Conservation (phyloP, 768 basidiomycete genomes). For the Xerocomellus intermedius region DNA sequence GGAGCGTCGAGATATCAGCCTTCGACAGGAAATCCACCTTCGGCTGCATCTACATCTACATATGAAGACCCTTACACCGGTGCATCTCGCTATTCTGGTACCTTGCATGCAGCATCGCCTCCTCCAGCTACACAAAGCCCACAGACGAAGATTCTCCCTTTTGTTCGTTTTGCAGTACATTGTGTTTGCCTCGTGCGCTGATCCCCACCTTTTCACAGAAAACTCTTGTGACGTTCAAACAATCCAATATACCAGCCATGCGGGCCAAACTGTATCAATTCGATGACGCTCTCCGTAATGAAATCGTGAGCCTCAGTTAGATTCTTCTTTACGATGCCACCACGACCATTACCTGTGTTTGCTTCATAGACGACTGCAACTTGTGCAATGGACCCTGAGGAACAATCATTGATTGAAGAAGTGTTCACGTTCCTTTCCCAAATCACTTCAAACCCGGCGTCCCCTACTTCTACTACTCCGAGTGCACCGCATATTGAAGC, state of each 20-base stretch:
- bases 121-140: constrained; percentile 30
- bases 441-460: constrained; percentile 39
- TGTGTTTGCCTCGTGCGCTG: background rate
- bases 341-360: background rate
- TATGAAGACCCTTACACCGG: constrained; percentile 74
- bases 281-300: constrained; percentile 61
- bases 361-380: constrained; percentile 58
- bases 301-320: constrained; percentile 52
- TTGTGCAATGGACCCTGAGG: constrained; percentile 70
- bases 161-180: constrained; percentile 36
- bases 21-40: constrained; percentile 32
- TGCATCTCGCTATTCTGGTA: constrained; percentile 56
- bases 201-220: constrained; percentile 38
- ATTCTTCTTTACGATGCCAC: background rate
- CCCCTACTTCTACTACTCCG: constrained; percentile 32
- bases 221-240: constrained; percentile 75
- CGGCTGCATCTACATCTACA: constrained; percentile 34
- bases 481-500: constrained; percentile 55
- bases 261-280: constrained; percentile 76
- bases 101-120: constrained; percentile 37
- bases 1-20: constrained; percentile 67
- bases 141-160: constrained; percentile 47
- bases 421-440: constrained; percentile 58
- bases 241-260: constrained; percentile 79
- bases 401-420: constrained; percentile 57